A percentile compares a stretch with the other conserved stretches of the same genome.
These are phyloP conservation scores for Suillus fuscotomentosus DNA, from an alignment of 768 basidiomycete genomes.

Conservation along the genomic window DNA sequence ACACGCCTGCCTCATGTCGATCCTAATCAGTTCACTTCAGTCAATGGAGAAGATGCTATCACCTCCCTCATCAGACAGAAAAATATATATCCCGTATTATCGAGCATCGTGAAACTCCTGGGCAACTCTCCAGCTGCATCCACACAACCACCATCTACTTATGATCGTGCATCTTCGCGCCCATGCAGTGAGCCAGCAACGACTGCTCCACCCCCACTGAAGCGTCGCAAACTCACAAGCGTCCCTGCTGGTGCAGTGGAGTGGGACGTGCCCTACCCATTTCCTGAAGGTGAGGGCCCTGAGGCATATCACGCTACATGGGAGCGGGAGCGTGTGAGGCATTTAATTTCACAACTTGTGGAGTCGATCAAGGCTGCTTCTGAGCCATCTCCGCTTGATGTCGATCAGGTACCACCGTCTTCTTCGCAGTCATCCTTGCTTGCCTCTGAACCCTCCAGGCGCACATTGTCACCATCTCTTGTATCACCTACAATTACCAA, in stretches of 20 bases:
- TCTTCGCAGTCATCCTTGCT: slow-evolving; percentile 1
- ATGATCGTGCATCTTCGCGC: not conserved
- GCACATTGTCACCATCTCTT: not conserved
- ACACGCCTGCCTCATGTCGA: slow-evolving; percentile 34
- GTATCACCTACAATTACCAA: not conserved
- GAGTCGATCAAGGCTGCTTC: slow-evolving; percentile 55
- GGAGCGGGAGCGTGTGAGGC: slow-evolving; percentile 62
- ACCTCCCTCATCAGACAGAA: slow-evolving; percentile 58
- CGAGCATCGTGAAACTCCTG: slow-evolving; percentile 59
- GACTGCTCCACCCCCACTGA: slow-evolving; percentile 31
- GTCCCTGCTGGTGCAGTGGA: slow-evolving; percentile 81
- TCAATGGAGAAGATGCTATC: slow-evolving; percentile 59
- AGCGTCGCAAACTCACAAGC: slow-evolving; percentile 60
- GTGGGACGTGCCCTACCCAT: slow-evolving; percentile 85
- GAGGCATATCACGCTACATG: slow-evolving; percentile 60
- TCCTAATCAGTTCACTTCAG: slow-evolving; percentile 42
- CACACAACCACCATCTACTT: slow-evolving; percentile 6
- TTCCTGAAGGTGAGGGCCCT: slow-evolving; percentile 68
- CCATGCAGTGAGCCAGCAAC: not conserved
- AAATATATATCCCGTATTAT: slow-evolving; percentile 65
- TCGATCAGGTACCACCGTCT: not conserved
- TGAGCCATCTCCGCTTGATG: slow-evolving; percentile 1
- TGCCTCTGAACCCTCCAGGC: not conserved
- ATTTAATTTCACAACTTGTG: slow-evolving; percentile 60
- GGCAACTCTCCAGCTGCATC: slow-evolving; percentile 31